Evolutionary conservation across 2,329 filamentous ascomycete species (phyloP).

Genomic region (Dactylellina sp.): DNA sequence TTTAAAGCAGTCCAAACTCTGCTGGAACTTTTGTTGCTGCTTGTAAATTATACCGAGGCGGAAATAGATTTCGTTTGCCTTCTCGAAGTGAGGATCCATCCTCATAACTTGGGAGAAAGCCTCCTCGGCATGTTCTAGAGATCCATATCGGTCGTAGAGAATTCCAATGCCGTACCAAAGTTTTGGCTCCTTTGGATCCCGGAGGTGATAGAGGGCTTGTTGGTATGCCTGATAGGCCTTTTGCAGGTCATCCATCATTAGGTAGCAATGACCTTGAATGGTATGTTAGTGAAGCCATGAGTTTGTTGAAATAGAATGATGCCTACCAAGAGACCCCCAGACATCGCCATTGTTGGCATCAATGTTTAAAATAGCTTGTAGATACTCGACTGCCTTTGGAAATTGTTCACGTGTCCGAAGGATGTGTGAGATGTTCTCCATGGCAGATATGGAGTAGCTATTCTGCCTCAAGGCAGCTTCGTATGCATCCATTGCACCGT

Average conservation of each 20-base stretch:
- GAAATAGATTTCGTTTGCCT: constrained; percentile 99
- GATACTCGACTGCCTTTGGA: constrained; percentile 90
- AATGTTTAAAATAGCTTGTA: constrained; percentile 89
- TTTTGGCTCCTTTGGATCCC: constrained; percentile 96
- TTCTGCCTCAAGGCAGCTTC: constrained; percentile 91
- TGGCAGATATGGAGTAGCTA: constrained; percentile 85
- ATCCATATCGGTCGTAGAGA: constrained; percentile 94
- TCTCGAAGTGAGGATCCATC: constrained; percentile 97
- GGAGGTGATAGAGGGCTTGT: constrained; percentile 89
- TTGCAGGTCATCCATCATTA: constrained; percentile 98
- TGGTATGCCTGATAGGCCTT: constrained; percentile 98
- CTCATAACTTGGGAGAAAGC: constrained; percentile 99
- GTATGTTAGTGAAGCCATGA: constrained; percentile 51
- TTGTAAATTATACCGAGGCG: constrained; percentile 99
- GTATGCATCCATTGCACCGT: constrained; percentile 90
- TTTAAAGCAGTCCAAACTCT: constrained; percentile 98
- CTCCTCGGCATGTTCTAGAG: constrained; percentile 95
- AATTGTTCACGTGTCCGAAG: constrained; percentile 93
- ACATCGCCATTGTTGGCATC: constrained; percentile 92
- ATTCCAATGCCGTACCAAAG: constrained; percentile 99
- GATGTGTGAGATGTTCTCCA: constrained; percentile 94
- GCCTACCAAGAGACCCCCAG: constrained; percentile 90
- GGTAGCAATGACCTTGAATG: constrained; percentile 85
- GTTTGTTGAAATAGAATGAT: constrained; percentile 6
- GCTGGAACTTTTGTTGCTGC: constrained; percentile 91